These are phyloP conservation scores for Beauveria rudraprayagi DNA, from an alignment of 2,329 filamentous ascomycete species.

Conservation along the genomic window DNA sequence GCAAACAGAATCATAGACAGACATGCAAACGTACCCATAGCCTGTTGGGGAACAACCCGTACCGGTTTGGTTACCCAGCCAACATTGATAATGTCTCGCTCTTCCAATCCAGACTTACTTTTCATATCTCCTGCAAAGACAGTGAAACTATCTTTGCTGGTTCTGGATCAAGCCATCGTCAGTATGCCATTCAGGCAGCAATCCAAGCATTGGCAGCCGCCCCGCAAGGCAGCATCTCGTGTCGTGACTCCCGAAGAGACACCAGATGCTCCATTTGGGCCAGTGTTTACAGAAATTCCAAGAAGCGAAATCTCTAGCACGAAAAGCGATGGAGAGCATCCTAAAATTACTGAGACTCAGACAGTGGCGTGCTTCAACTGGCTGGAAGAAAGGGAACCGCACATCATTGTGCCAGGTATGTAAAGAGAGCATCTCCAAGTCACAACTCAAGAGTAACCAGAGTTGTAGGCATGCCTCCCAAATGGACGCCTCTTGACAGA, in stretches of 20 bases:
- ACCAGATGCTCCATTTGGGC: neutral
- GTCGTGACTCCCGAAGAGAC: neutral
- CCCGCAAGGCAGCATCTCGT: neutral
- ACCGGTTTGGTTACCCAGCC: too few species aligned
- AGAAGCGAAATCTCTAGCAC: neutral
- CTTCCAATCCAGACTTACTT: too few species aligned
- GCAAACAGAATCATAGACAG: too few species aligned
- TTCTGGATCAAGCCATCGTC: neutral
- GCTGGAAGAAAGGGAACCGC: neutral
- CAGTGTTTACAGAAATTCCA: neutral
- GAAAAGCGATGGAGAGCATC: neutral
- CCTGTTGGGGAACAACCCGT: too few species aligned
- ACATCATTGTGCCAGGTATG: neutral
- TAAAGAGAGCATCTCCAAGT: neutral
- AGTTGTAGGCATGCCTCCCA: neutral
- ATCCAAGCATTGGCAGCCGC: neutral
- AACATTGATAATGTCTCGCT: too few species aligned
- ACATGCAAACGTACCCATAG: too few species aligned
- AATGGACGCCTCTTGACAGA: neutral
- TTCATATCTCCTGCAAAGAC: too few species aligned
- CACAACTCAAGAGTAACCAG: neutral
- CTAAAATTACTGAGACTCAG: neutral
- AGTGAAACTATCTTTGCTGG: too few species aligned
- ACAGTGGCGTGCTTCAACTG: neutral
- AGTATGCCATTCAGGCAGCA: neutral